A percentile compares a stretch with the other conserved stretches of the same genome.
phyloP scores from a whole-genome alignment of 108 stramenopile species.

The Cylindrotheca closterium region DNA sequence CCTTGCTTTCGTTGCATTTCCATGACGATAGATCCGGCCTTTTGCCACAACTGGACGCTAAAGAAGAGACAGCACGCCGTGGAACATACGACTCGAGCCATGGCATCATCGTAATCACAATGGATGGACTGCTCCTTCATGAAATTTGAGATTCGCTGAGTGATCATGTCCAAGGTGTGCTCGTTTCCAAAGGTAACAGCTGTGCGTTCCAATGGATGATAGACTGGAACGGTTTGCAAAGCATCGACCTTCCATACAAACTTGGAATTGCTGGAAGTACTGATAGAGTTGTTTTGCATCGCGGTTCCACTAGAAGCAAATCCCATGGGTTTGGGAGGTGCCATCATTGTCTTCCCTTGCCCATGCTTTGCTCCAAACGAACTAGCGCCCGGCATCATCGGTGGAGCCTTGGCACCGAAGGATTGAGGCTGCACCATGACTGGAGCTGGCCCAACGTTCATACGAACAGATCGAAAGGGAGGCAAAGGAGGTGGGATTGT shows the following conservation, averaged over 20 bases:
- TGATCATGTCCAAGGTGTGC: conserved; percentile 6
- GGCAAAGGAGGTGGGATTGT: neutral
- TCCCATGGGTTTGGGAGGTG: too few species aligned
- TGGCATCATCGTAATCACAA: conserved; percentile 2
- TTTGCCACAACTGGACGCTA: conserved; percentile 16
- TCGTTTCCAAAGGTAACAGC: conserved; percentile 8
- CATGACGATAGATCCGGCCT: neutral
- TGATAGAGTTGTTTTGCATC: too few species aligned
- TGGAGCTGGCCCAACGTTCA: neutral
- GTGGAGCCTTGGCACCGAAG: neutral
- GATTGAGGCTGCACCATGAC: neutral
- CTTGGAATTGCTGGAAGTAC: neutral
- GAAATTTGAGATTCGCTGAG: conserved; percentile 14
- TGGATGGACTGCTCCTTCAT: conserved; percentile 18
- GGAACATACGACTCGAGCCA: conserved; percentile 3
- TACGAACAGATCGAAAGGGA: neutral
- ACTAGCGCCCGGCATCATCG: too few species aligned
- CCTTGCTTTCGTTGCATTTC: conserved; percentile 24
- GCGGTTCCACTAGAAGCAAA: too few species aligned
- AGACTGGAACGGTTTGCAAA: conserved; percentile 5
- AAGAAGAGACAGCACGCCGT: conserved; percentile 11
- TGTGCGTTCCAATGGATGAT: conserved; percentile 19
- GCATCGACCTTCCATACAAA: neutral
- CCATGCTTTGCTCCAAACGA: too few species aligned
- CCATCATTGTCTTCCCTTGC: too few species aligned